Percentiles rank a stretch among this genome's conserved stretches.
phyloP scores from a whole-genome alignment of 2,329 filamentous ascomycete species.

The Diaporthe sp. region DNA sequence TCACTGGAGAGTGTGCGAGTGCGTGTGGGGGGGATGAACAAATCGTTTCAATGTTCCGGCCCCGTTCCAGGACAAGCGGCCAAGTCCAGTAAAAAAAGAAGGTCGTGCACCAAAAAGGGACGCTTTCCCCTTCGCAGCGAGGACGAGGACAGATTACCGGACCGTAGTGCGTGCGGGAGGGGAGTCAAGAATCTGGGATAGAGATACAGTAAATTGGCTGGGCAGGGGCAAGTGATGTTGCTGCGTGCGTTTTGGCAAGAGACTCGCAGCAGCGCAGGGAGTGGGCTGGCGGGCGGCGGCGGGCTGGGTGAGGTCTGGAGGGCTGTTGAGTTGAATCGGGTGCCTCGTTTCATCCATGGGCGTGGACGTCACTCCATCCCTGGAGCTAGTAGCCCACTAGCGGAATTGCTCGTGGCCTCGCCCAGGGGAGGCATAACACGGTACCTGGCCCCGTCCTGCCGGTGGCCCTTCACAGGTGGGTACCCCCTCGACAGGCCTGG shows the following conservation, averaged over 20 bases:
- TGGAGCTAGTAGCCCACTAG: constrained; percentile 31
- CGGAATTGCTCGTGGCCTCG: background rate
- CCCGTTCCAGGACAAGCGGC: constrained; percentile 31
- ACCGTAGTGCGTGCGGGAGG: constrained; percentile 16
- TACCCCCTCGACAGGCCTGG: constrained; percentile 2
- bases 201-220: constrained; percentile 35
- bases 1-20: constrained; percentile 23
- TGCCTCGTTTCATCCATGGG: constrained; percentile 23
- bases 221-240: constrained; percentile 32
- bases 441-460: constrained; percentile 5
- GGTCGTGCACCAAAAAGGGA: constrained; percentile 19
- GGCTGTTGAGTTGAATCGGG: constrained; percentile 29
- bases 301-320: constrained; percentile 6
- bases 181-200: constrained; percentile 36
- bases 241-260: constrained; percentile 20
- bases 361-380: constrained; percentile 31
- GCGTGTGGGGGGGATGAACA: constrained; percentile 24
- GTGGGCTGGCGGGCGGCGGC: constrained; percentile 9
- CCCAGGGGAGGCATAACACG: background rate
- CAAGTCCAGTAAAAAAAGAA: constrained; percentile 16
- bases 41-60: constrained; percentile 33
- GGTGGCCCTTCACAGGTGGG: constrained; percentile 13
- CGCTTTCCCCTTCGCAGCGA: constrained; percentile 26
- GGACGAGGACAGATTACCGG: constrained; percentile 32
- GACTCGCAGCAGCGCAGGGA: constrained; percentile 21